These are phyloP conservation scores for Sphaerosporella brunnea DNA, from an alignment of 495 filamentous ascomycete species.

Conservation along the genomic window DNA sequence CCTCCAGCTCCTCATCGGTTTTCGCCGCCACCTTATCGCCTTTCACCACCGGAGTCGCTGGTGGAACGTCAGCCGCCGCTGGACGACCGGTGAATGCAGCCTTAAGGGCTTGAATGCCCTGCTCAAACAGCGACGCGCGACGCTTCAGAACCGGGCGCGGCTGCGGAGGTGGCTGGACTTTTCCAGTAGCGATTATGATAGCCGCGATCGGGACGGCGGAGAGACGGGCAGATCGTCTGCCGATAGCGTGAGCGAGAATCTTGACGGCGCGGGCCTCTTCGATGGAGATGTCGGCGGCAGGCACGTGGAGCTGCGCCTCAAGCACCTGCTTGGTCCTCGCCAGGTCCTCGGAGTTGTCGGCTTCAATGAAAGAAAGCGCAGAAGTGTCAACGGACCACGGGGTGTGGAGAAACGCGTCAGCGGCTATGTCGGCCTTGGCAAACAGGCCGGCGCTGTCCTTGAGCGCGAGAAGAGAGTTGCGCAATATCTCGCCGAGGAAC, in stretches of 20 bases:
- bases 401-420: constrained; percentile 47
- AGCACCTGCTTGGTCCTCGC: constrained; percentile 55
- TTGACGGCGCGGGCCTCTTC: constrained; percentile 76
- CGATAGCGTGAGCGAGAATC: constrained; percentile 62
- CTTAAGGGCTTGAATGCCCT: constrained; percentile 16
- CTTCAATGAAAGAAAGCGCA: constrained; percentile 63
- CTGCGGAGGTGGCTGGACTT: constrained; percentile 29
- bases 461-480: constrained; percentile 51
- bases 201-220: constrained; percentile 72
- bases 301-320: constrained; percentile 51
- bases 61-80: constrained; percentile 20
- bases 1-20: constrained; percentile 32
- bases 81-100: constrained; percentile 11
- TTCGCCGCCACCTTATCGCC: constrained; percentile 22
- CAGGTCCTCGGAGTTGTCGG: constrained; percentile 48
- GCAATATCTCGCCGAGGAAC: constrained; percentile 91
- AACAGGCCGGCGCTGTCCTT: constrained; percentile 16
- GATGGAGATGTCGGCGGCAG: constrained; percentile 38
- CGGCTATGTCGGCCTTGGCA: constrained; percentile 19
- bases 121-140: constrained; percentile 16
- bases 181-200: constrained; percentile 55
- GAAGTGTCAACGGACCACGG: constrained; percentile 84
- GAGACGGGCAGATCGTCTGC: constrained; percentile 72
- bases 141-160: background rate
- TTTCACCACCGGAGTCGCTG: constrained; percentile 8